Evolutionary conservation across 257 asterid genomes (phyloP).

Genomic region (Fraxinus pennsylvanica): DNA sequence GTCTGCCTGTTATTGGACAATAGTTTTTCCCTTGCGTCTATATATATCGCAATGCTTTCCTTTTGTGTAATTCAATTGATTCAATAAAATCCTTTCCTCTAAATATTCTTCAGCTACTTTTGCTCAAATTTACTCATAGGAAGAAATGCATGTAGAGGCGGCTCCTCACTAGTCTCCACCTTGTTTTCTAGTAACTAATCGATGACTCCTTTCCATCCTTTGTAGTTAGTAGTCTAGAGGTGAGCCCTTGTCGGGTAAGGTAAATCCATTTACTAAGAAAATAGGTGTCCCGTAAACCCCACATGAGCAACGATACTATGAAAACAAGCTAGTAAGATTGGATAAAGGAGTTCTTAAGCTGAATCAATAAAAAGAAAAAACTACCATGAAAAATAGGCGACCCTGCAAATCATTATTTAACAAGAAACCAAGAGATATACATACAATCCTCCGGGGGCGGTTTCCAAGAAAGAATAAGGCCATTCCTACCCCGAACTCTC

Average conservation of each 20-base stretch:
- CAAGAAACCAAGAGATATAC: neutral
- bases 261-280: slow-evolving; percentile 90
- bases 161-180: neutral
- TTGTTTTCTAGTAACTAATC: slow-evolving; percentile 55
- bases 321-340: neutral
- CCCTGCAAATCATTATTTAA: neutral
- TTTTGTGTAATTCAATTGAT: too few relatives aligned
- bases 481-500: neutral
- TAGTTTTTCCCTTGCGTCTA: too few relatives aligned
- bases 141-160: slow-evolving; percentile 13
- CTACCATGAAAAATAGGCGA: neutral
- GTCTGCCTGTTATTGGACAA: too few relatives aligned
- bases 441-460: neutral
- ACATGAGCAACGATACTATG: slow-evolving; percentile 75
- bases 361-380: neutral
- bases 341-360: neutral
- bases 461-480: neutral
- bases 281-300: slow-evolving; percentile 88
- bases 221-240: slow-evolving; percentile 33
- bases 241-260: slow-evolving; percentile 71
- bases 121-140: slow-evolving; percentile 6
- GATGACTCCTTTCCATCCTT: slow-evolving; percentile 55
- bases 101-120: too few relatives aligned
- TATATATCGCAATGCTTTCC: too few relatives aligned
- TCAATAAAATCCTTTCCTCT: too few relatives aligned